phyloP scores from a whole-genome alignment of 2,329 filamentous ascomycete genomes.

The Diplodia intermedia region DNA sequence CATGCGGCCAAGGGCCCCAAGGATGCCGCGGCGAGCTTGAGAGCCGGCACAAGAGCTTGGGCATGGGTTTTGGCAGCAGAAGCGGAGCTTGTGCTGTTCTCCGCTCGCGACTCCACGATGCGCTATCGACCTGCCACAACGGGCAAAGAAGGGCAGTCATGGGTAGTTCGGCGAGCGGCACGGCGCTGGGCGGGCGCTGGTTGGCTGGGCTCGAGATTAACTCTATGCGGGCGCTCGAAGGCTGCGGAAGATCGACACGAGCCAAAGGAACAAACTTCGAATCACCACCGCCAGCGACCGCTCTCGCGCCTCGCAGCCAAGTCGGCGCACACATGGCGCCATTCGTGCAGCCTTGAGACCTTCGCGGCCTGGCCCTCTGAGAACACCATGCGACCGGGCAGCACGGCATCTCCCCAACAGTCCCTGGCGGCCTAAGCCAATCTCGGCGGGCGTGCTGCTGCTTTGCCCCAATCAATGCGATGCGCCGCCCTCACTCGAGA shows the following conservation, averaged over 20 bases:
- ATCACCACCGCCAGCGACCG: slow-evolving; percentile 9
- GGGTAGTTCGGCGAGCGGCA: slow-evolving; percentile 6
- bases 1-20: slow-evolving; percentile 19
- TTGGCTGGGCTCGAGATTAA: slow-evolving; percentile 21
- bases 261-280: slow-evolving; percentile 27
- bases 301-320: not conserved
- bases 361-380: not conserved
- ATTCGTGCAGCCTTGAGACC: not conserved
- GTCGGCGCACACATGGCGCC: slow-evolving; percentile 20
- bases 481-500: slow-evolving; percentile 7
- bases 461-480: slow-evolving; percentile 19
- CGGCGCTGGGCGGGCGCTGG: slow-evolving; percentile 2
- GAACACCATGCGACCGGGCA: not conserved
- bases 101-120: slow-evolving; percentile 15
- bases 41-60: not conserved
- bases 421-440: slow-evolving; percentile 18
- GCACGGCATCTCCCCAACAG: not conserved
- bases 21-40: slow-evolving; percentile 17
- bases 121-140: slow-evolving; percentile 23
- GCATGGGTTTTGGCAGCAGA: not conserved
- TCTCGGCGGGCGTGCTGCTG: not conserved
- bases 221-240: slow-evolving; percentile 21
- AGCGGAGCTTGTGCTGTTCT: slow-evolving; percentile 20
- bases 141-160: not conserved
- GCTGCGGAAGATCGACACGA: slow-evolving; percentile 32